These are phyloP conservation scores for Fragilariopsis cylindrus DNA, from an alignment of 108 stramenopile species.

Conservation along the genomic window DNA sequence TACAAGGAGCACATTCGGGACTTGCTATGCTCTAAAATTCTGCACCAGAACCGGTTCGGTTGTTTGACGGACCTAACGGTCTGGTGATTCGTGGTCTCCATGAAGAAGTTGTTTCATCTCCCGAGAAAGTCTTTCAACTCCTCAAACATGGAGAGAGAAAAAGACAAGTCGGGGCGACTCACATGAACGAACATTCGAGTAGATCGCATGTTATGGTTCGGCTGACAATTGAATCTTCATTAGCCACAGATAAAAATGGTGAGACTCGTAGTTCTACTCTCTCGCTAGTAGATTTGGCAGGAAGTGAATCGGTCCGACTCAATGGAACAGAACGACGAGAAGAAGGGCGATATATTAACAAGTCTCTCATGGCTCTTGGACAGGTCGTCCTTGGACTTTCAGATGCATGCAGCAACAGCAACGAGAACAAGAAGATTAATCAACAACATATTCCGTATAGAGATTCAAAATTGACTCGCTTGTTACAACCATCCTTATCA, in stretches of 20 bases:
- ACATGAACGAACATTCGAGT: constrained; percentile 88
- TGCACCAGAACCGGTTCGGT: constrained; percentile 47
- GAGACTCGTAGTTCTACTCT: constrained; percentile 67
- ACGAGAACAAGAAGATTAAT: constrained; percentile 13
- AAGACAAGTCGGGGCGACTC: constrained; percentile 87
- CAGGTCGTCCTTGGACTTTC: constrained; percentile 86
- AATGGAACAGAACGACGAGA: constrained; percentile 86
- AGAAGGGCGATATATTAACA: constrained; percentile 98
- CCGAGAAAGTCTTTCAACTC: constrained; percentile 82
- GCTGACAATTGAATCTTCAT: constrained; percentile 81
- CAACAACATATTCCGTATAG: constrained; percentile 72
- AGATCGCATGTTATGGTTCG: constrained; percentile 92
- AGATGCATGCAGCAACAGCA: constrained; percentile 40
- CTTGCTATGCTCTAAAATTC: constrained; percentile 52
- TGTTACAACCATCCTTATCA: constrained; percentile 87
- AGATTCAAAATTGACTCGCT: constrained; percentile 92
- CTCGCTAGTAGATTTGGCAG: constrained; percentile 83
- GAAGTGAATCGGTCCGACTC: constrained; percentile 77
- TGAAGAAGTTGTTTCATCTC: constrained; percentile 84
- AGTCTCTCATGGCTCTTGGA: constrained; percentile 91
- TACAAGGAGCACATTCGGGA: constrained; percentile 94
- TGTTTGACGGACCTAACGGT: constrained; percentile 83
- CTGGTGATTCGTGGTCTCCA: constrained; percentile 84
- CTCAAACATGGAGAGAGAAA: constrained; percentile 74
- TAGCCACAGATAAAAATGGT: constrained; percentile 24